Base-by-base conservation (phyloP, 1,284 basidiomycete species). In the Caloboletus inedulis region DNA sequence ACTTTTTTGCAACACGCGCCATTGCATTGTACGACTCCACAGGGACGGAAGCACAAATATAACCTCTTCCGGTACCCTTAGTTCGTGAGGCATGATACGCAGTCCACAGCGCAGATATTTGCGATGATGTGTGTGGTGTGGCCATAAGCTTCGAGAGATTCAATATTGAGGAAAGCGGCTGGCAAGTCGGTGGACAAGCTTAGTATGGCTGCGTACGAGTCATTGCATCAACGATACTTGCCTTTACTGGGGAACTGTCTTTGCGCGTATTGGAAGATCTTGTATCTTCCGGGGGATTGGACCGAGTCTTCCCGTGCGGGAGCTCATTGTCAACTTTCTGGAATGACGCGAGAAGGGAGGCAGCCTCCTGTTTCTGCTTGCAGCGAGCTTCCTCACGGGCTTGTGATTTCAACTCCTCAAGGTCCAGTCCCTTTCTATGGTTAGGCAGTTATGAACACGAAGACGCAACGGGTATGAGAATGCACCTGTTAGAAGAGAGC, bases 71-170 rank as follows among this genome's bases (percentile, higher is more conserved):
- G 0, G 89, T 87, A 0, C 90, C 87, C 14, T 81, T 77, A 12
- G 84, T 83, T 21, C 88, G 82, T 4, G 88, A 82, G 16, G 84
- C 80, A 69, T 97, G 94, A 64, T 94, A 97, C 0, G 88, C 80
- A n/a, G 82, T 89, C 94, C 94, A 97, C 1, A 97, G 77, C 1
- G 85, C 78, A 4, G 84, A 80, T 58, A 98, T 79, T 64, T 89
- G 85, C 9, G 81, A 77, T 3, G 85, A 56, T 1, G 87, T 85
- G 61, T 94, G 89, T 0, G 88, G 82, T 3, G 79, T 80, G 25
- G 81, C 74, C 43, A 91, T 66, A 9, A 95, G 71, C 51, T 85
- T 82, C 16, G 82, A 73, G 13, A 94, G 69, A 69, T 95, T 92
- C 60, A 97, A 73, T 53, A 96, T 88, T 9, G 80, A 82, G 18